Evolutionary conservation across 1,284 basidiomycete genomes (phyloP), one percentile per base, ranked within the genome.

Genomic region (Stereum hirsutum): DNA sequence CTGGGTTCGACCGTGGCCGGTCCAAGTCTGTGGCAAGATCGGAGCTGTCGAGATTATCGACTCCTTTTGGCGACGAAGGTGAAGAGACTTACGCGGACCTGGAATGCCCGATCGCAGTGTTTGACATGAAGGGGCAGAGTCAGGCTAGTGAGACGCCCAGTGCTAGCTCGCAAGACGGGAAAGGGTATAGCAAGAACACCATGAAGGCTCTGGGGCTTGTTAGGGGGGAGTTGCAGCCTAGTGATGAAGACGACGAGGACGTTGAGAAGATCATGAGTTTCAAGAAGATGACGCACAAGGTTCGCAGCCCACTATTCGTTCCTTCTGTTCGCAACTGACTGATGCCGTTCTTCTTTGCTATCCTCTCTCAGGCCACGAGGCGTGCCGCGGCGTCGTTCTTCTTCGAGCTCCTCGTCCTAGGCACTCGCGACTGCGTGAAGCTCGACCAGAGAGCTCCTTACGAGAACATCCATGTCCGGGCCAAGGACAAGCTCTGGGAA

Each of bases 351-450:
- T 14, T 28, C 14, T 27, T 38, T n/a, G n/a, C n/a, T n/a, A n/a
- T n/a, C n/a, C n/a, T 8, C 15, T 23, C 36, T 1, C 51, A 93
- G 80, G 89, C 91, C 6, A 87, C 89, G 6, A 82, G 90, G 42
- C 81, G 91, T 36, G 95, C 93, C 3, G 92, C 94, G 0, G 81
- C 93, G 0, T 82, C 89, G 2, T 98, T 99, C 74, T 99, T 99
- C 74, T 99, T 98, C 57, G 95, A 99, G 64, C 66, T 98, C 42
- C 81, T 99, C 24, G 90, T 97, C 3, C 78, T 99, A 2, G 86
- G 90, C 7, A 97, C 94, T 1, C 82, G 89, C 34, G 93, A 97
- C 59, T 90, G 87, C 56, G 69, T 99, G 52, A 80, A 82, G 52
- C 64, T 98, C 38, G 65, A 78, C 14, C 95, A 99, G 61, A 55